phyloP scores from a whole-genome alignment of 495 filamentous ascomycete genomes.

The Chlorociboria aeruginascens region DNA sequence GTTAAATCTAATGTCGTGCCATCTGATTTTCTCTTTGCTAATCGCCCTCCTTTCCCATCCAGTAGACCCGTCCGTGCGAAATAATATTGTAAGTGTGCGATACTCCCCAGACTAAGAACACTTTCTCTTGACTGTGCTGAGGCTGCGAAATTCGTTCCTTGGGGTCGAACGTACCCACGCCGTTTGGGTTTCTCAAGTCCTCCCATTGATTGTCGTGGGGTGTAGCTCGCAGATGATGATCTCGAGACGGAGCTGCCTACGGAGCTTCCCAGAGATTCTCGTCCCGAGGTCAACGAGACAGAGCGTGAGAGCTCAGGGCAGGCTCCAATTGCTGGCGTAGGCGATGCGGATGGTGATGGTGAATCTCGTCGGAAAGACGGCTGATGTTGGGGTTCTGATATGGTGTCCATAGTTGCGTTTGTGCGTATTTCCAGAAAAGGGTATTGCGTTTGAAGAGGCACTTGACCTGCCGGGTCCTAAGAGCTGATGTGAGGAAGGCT shows the following conservation, averaged over 20 bases:
- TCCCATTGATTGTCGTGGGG: conserved; percentile 39
- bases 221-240: conserved; percentile 34
- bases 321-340: conserved; percentile 52
- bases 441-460: neutral
- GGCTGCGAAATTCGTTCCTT: conserved; percentile 79
- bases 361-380: conserved; percentile 26
- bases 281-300: conserved; percentile 39
- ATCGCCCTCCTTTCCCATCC: conserved; percentile 83
- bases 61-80: conserved; percentile 89
- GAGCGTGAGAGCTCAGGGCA: conserved; percentile 57
- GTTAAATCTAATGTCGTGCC: conserved; percentile 14
- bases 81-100: conserved; percentile 95
- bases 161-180: conserved; percentile 82
- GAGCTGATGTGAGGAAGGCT: neutral
- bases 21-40: conserved; percentile 44
- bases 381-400: conserved; percentile 9
- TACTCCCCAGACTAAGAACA: conserved; percentile 90
- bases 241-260: conserved; percentile 14
- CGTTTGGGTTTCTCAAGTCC: conserved; percentile 38
- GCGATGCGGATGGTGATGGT: conserved; percentile 54
- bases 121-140: conserved; percentile 85
- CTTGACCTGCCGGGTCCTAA: neutral
- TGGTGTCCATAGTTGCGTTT: conserved; percentile 6
- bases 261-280: conserved; percentile 28
- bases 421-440: conserved; percentile 1